Base-by-base conservation (phyloP, 371 early-diverging fungal genomes). In the Mycotypha africana region DNA sequence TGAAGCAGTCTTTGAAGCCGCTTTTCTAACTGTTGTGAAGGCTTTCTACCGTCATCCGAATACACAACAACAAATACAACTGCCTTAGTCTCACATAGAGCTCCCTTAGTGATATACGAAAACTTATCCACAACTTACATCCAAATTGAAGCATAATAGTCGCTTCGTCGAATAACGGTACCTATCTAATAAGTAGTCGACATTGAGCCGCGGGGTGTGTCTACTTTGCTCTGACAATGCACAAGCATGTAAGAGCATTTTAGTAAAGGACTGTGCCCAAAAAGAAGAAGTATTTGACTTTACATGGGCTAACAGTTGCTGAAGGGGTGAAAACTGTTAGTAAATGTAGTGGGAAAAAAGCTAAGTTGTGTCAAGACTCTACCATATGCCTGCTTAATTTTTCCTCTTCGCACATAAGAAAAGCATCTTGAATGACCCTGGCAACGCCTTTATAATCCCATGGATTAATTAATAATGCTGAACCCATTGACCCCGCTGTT, bases 401-500 rank as follows among this genome's bases (percentile, higher is more conserved):
- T 42, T 97, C 95, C 33, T 93, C 91, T 39, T 76, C 56, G 5
- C 82, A 53, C 81, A 98, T 86, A n/a, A 56, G 54, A 14, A 99
- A 73, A 2, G 95, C 96, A 37, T 90, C 88, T 52, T 92, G 67
- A 49, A 99, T 88, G 0, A 94, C 88, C 34, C 83, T 75, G 12
- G 99, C 93, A 6, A 98, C 92, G n/a, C 94, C 95, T 23, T 65
- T 62, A 51, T 86, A 89, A 65, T 97, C 95, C 97, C 97, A 99
- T 6, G 99, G 97, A 60, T 99, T 99, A 32, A 98, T 94, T 45
- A 92, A 76, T 33, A 97, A 70, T 0, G 97, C 92, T 4, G 88
- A 86, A 42, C 90, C 79, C 38, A 99, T 74, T 4, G 92, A 86
- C 2, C 95, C 93, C 4, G 96, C 92, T 1, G 98, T 93, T 12